Base-by-base conservation (phyloP, 192 early-diverging fungal genomes). In the Entomortierella beljakovae region DNA sequence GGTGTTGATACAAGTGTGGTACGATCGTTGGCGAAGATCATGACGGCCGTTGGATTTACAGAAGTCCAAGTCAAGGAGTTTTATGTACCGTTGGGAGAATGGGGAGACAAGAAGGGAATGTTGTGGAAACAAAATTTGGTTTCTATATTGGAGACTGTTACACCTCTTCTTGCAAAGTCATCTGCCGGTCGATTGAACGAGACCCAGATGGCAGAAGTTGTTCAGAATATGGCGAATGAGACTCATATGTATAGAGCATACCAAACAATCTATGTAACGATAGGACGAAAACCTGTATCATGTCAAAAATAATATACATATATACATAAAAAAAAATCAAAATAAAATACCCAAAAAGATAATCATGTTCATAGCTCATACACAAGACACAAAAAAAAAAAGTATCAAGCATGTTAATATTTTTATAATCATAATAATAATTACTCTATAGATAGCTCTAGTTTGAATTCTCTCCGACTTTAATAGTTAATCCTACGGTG, bases 51-150 rank as follows among this genome's bases (percentile, higher is more conserved):
- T 0, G 75, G 75, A 2, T 79, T 79, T 26, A 57, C 61, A 6
- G 75, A 79, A 18, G 68, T 79, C 2, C 40, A 58, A 16, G 67
- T 69, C 4, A 65, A 70, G 35, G 75, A 79, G 62, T 79, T 65
- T 35, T 59, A 50, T 42, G 61, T 79, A 0, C 67, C 75, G 0
- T 3, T 70, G 3, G 75, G 75, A 0, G 75, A 79, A n/a, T 65
- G 61, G 54, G 75, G 75, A 32, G 67, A 62, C 11, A 62, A 79
- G 11, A 7, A 58, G 8, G 75, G 75, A 0, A 53, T 70, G 33
- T 20, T 79, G 2, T 79, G 66, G 66, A 68, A 58, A 25, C 61
- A 79, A 16, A 79, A 79, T 40, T 58, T 79, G 61, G 20, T 33
- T 0, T 52, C 75, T 4, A 54, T 70, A 23, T 25, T 79, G 35